phyloP scores from a whole-genome alignment of 1,284 basidiomycete genomes.

The Pyrrhoderma lamaoense region DNA sequence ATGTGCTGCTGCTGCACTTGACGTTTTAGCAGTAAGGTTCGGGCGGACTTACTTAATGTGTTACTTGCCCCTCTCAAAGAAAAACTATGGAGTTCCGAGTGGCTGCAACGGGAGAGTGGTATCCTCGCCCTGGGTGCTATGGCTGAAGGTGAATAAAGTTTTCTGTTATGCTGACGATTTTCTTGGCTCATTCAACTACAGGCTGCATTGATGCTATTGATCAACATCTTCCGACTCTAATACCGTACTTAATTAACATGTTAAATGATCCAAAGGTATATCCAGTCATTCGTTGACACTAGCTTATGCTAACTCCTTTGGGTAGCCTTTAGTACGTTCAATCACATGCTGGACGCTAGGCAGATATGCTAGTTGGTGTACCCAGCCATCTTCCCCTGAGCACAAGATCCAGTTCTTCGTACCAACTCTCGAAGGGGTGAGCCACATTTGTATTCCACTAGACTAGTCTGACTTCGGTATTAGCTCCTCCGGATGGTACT shows the following conservation, averaged over 20 bases:
- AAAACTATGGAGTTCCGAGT: slow-evolving; percentile 89
- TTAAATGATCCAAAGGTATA: slow-evolving; percentile 85
- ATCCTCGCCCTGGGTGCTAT: slow-evolving; percentile 96
- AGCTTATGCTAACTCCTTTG: slow-evolving; percentile 5
- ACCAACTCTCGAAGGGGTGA: slow-evolving; percentile 95
- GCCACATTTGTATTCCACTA: slow-evolving; percentile 26
- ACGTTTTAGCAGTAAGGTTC: slow-evolving; percentile 94
- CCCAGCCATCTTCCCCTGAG: slow-evolving; percentile 72
- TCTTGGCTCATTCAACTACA: slow-evolving; percentile 27
- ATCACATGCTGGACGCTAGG: slow-evolving; percentile 99
- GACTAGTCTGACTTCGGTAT: slow-evolving; percentile 9
- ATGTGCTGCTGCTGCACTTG: slow-evolving; percentile 95
- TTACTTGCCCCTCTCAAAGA: slow-evolving; percentile 88
- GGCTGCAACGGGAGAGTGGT: slow-evolving; percentile 93
- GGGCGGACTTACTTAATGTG: slow-evolving; percentile 81
- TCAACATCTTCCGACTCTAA: slow-evolving; percentile 86
- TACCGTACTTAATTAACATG: slow-evolving; percentile 89
- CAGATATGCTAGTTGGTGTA: slow-evolving; percentile 97
- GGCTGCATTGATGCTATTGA: slow-evolving; percentile 96
- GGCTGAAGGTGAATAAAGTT: slow-evolving; percentile 73
- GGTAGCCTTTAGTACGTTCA: slow-evolving; percentile 88
- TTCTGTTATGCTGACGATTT: not conserved
- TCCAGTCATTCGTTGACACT: slow-evolving; percentile 1
- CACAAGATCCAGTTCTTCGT: slow-evolving; percentile 90
- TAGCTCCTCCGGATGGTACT: slow-evolving; percentile 96